Percentiles rank a stretch among this genome's conserved stretches.
These are phyloP conservation scores for Cercophora samala DNA, from an alignment of 495 filamentous ascomycete genomes.

Conservation along the genomic window DNA sequence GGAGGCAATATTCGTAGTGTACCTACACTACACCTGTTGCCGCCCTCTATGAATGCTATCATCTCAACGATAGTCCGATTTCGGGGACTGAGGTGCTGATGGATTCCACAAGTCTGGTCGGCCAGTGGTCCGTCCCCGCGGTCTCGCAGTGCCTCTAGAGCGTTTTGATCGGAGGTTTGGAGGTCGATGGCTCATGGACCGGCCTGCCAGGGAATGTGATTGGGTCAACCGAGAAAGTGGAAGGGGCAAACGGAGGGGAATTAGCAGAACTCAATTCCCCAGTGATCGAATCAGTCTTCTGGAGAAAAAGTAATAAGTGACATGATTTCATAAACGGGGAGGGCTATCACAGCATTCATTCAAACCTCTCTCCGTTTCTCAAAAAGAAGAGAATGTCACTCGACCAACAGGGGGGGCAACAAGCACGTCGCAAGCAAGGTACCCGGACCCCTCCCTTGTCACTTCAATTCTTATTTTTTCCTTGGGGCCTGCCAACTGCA, in stretches of 20 bases:
- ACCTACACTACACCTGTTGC: too few relatives aligned
- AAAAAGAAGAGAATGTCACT: not conserved
- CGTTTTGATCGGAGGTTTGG: conserved; percentile 9
- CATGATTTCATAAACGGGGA: not conserved
- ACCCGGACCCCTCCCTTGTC: conserved; percentile 11
- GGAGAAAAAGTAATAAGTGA: not conserved
- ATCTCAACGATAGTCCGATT: not conserved
- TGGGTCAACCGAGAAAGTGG: conserved; percentile 3
- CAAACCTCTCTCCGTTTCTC: not conserved
- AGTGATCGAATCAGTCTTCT: not conserved
- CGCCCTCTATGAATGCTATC: not conserved
- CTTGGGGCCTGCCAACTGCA: conserved; percentile 7
- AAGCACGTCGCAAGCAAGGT: conserved; percentile 9
- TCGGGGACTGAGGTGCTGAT: not conserved
- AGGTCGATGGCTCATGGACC: conserved; percentile 5
- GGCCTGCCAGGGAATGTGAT: not conserved
- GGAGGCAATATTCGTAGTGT: too few relatives aligned
- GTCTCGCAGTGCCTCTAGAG: not conserved
- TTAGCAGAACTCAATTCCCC: not conserved
- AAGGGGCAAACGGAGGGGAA: not conserved
- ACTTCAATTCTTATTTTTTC: conserved; percentile 11
- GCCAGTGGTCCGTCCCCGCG: not conserved
- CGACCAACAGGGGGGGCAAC: conserved; percentile 2
- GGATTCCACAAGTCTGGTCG: not conserved
- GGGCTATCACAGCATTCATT: not conserved